Conservation (phyloP, 768 basidiomycete genomes). For the Leccinum barrowsii region DNA sequence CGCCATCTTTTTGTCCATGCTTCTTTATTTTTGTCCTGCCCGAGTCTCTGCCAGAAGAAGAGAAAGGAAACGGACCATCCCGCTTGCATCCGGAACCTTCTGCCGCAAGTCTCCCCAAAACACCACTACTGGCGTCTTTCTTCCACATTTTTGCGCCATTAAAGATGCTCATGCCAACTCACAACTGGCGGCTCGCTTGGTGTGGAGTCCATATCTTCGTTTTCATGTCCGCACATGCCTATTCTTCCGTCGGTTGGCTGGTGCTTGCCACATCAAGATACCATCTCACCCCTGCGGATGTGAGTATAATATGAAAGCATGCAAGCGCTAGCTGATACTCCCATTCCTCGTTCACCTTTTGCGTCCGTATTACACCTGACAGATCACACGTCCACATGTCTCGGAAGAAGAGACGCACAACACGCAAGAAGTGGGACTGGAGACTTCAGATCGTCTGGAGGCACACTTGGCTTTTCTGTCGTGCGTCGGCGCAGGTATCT, state of each 20-base stretch:
- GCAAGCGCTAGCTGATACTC: constrained; percentile 1
- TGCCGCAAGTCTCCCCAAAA: background rate
- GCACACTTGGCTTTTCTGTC: constrained; percentile 25
- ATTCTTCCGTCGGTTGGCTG: constrained; percentile 15
- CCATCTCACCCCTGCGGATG: constrained; percentile 27
- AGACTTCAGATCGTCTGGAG: constrained; percentile 28
- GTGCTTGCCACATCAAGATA: constrained; percentile 26
- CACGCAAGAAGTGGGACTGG: background rate
- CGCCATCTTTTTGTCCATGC: constrained; percentile 8
- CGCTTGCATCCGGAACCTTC: constrained; percentile 1
- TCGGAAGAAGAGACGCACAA: background rate
- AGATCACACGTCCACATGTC: background rate
- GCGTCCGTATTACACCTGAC: constrained; percentile 24
- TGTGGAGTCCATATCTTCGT: constrained; percentile 29
- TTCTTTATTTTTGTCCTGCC: constrained; percentile 24
- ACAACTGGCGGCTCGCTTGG: constrained; percentile 29
- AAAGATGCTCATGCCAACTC: constrained; percentile 20
- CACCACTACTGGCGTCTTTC: background rate
- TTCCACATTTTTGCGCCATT: constrained; percentile 23
- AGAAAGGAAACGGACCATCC: constrained; percentile 19
- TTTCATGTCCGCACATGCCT: constrained; percentile 13
- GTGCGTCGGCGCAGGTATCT: constrained; percentile 15
- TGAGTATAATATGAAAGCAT: background rate
- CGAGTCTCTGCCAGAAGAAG: constrained; percentile 29
- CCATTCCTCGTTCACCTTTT: constrained; percentile 25